Evolutionary conservation across 1,284 basidiomycete species (phyloP).

Genomic region (Mycena citricolor): DNA sequence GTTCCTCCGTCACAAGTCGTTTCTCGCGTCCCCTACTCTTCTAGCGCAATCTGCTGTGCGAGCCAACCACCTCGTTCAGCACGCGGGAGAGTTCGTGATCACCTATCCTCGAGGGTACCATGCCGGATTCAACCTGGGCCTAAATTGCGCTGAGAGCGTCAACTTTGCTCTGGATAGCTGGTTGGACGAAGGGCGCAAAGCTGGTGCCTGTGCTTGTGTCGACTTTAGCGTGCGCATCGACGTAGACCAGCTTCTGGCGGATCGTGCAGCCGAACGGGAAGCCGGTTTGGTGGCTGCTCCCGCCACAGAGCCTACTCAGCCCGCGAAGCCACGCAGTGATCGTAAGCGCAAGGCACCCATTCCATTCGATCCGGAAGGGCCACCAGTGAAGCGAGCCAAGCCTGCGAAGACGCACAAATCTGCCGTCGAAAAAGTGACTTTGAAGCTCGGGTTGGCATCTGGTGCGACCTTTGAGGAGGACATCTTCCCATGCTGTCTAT

Average conservation of each 20-base stretch:
- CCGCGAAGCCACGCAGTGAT: conserved; percentile 7
- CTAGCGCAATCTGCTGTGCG: conserved; percentile 80
- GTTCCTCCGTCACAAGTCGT: conserved; percentile 96
- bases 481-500: conserved; percentile 78
- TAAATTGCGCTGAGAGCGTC: conserved; percentile 97
- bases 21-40: conserved; percentile 86
- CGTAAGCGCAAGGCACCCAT: conserved; percentile 20
- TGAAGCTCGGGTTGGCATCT: conserved; percentile 3
- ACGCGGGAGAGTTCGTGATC: conserved; percentile 92
- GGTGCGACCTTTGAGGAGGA: conserved; percentile 43
- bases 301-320: conserved; percentile 9
- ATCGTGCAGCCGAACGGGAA: conserved; percentile 51
- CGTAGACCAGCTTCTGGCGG: conserved; percentile 77
- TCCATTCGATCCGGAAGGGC: conserved; percentile 9
- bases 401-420: no score
- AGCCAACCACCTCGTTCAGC: conserved; percentile 89
- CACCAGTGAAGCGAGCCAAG: conserved; percentile 9
- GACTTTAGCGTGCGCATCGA: conserved; percentile 89
- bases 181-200: conserved; percentile 85
- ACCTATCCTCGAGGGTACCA: conserved; percentile 96
- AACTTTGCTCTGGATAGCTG: conserved; percentile 97
- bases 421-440: no score
- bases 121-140: conserved; percentile 95
- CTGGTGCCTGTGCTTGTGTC: conserved; percentile 83
- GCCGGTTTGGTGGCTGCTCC: conserved; percentile 1